Evolutionary conservation across 257 asterid species (phyloP), one percentile per base, ranked within the genome.

Genomic region (Fraxinus quadrangulata): DNA sequence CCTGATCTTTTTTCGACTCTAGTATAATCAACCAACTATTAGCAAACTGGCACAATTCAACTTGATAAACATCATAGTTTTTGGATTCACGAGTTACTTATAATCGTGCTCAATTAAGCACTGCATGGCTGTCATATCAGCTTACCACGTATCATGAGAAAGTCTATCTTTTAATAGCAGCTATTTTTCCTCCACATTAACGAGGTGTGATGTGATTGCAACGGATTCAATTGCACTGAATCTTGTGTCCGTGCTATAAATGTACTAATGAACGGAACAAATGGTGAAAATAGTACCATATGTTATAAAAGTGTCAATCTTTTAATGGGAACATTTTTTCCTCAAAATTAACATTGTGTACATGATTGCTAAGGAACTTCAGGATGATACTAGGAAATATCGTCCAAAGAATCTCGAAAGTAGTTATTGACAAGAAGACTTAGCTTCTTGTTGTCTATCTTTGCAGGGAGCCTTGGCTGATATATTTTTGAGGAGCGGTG

Each of bases 391-490:
- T 30, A 30, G 33, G 33, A 30, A 1, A 30, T 30, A 30, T 30
- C 3, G 33, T 30, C 33, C 2, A 30, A 30, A 30, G 33, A 30
- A 30, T 30, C 2, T 30, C 33, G 2, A 30, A 1, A 2, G 33
- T 30, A 30, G 33, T 30, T 56, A 21, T 56, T 56, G 28, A 2
- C 66, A 2, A 56, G 66, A n/a, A 56, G 24, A 56, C 69, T 9
- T 24, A 24, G 69, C 28, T 63, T 8, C 16, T 63, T 24, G 34
- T 33, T 66, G 10, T 54, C 51, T 21, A 24, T 56, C 13, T n/a
- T 54, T 77, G 65, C 85, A 94, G 99, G 97, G 99, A 40, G 97
- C 97, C 70, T 81, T 94, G 34, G 97, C 96, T 31, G 93, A 92
- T 79, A 81, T 92, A 67, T 92, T 92, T 75, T 78, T 94, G 33